These are phyloP conservation scores for Lasiodiplodia sp. DNA, from an alignment of 2,329 filamentous ascomycete genomes.

Conservation along the genomic window DNA sequence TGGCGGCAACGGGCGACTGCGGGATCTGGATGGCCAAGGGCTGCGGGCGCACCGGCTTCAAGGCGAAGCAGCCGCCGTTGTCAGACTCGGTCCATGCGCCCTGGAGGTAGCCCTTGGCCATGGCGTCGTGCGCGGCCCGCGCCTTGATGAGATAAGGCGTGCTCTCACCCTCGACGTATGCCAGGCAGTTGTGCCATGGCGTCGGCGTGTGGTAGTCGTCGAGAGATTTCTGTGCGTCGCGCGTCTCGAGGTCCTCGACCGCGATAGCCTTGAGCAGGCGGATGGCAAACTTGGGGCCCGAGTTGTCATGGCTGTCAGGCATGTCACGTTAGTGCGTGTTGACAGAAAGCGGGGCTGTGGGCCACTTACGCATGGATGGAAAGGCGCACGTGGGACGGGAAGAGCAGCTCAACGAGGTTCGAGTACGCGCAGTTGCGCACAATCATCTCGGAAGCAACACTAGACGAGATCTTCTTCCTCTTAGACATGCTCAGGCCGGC, in stretches of 20 bases:
- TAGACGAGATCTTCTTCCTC: constrained; percentile 45
- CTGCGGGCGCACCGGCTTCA: constrained; percentile 33
- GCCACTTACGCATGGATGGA: constrained; percentile 53
- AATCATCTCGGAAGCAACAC: constrained; percentile 48
- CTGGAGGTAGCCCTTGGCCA: constrained; percentile 35
- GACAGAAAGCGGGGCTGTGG: background rate
- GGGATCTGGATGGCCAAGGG: constrained; percentile 7
- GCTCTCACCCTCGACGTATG: constrained; percentile 41
- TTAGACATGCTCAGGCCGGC: constrained; percentile 40
- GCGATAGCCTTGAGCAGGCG: constrained; percentile 41
- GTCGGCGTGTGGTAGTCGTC: constrained; percentile 50
- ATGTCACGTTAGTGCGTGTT: background rate
- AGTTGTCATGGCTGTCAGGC: constrained; percentile 44
- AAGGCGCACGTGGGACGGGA: constrained; percentile 56
- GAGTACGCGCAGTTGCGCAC: constrained; percentile 57
- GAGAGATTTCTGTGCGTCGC: constrained; percentile 33
- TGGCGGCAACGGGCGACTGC: background rate
- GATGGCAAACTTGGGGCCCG: constrained; percentile 54
- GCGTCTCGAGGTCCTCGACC: constrained; percentile 41
- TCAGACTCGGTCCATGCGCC: constrained; percentile 40
- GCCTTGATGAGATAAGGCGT: constrained; percentile 40
- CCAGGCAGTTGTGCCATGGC: constrained; percentile 54
- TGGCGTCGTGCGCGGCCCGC: constrained; percentile 38
- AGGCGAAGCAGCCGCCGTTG: constrained; percentile 38
- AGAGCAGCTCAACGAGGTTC: constrained; percentile 55